phyloP scores from a whole-genome alignment of 495 filamentous ascomycete genomes.

The Penicillium longicatenatum region DNA sequence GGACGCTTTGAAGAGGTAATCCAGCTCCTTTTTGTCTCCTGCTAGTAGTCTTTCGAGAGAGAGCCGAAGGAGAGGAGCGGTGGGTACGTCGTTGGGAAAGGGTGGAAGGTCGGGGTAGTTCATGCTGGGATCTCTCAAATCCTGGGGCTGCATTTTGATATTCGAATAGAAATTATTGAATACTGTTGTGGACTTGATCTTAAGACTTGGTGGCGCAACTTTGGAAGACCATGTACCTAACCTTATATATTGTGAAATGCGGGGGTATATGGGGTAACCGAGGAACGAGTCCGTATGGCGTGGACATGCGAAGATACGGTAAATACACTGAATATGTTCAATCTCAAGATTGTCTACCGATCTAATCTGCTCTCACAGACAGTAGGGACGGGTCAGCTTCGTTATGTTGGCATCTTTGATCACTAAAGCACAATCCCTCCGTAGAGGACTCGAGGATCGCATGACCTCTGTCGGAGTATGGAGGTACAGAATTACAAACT shows the following conservation, averaged over 20 bases:
- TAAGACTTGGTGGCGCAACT: background rate
- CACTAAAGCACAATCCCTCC: no score
- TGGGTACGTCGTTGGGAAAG: slow-evolving; percentile 55
- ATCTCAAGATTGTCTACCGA: background rate
- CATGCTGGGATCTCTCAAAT: background rate
- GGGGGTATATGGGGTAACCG: background rate
- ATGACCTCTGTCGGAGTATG: no score
- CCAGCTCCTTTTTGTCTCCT: slow-evolving; percentile 41
- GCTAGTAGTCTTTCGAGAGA: slow-evolving; percentile 51
- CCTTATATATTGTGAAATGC: background rate
- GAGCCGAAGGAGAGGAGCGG: slow-evolving; percentile 56
- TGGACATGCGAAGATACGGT: background rate
- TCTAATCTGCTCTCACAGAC: background rate
- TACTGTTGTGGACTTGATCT: background rate
- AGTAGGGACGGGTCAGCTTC: background rate
- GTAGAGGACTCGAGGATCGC: no score
- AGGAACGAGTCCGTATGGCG: background rate
- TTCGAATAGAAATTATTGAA: background rate
- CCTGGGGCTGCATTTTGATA: background rate
- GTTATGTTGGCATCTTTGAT: background rate
- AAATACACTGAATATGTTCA: background rate
- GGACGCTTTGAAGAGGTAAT: slow-evolving; percentile 49
- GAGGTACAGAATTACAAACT: no score
- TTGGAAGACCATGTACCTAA: background rate
- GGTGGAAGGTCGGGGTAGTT: slow-evolving; percentile 44